Evolutionary conservation across 2,329 filamentous ascomycete species (phyloP), one percentile per base, ranked within the genome.

Genomic region (Diaporthe citriasiana): DNA sequence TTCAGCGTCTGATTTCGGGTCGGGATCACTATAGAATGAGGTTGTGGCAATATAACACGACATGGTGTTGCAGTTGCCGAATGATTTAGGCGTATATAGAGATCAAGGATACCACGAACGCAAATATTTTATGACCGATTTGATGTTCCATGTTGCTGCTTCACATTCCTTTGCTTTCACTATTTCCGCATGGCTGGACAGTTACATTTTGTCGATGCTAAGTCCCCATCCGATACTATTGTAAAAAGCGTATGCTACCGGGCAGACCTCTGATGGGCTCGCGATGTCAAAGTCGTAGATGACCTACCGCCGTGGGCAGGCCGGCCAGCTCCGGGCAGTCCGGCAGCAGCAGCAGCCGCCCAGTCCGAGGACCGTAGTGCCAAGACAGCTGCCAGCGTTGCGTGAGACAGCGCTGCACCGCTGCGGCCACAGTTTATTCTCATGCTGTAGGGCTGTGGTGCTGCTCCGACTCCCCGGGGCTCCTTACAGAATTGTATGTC

Each of bases 91-190:
- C 47, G 63, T 40, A 53, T 33, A 47, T 40, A 68, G 47, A 63
- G 17, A 68, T n/a, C 15, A 68, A 12, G 22, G 45, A 68, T 68
- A 68, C 63, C 63, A 68, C 35, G 33, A 68, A 15, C 40, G 25
- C 33, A 27, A 27, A 68, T 25, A 5, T 17, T 53, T 19, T 30
- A 53, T 40, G 15, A 40, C 40, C 17, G 1, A 40, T 5, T 3
- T 22, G 1, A 40, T 53, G 33, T 40, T 10, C 10, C 8, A 27
- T 4, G 30, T 53, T 9, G 9, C 17, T 38, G n/a, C 13, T 22
- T n/a, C 30, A 2, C 8, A 17, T 22, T 22, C 27, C 12, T n/a
- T 5, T n/a, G 19, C 12, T 33, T n/a, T n/a, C n/a, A n/a, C n/a
- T 17, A 12, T 9, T 19, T 12, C 47, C 15, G 12, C 38, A 22